Conservation (phyloP, 1,139 yeast species). For the Candida sp. region DNA sequence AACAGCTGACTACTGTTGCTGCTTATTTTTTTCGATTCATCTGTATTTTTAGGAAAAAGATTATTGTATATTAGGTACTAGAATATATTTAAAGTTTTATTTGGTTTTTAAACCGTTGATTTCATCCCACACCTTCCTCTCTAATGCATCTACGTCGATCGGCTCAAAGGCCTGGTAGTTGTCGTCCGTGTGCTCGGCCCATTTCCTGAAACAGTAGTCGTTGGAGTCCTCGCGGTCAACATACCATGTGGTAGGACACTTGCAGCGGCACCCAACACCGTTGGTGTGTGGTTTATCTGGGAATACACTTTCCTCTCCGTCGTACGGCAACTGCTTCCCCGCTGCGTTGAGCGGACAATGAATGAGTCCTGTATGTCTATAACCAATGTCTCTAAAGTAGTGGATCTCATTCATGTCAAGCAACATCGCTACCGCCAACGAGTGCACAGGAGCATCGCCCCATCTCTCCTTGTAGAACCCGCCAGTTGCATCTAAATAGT, state of each 20-base stretch:
- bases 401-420: constrained; percentile 72
- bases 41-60: constrained; percentile 2
- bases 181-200: constrained; percentile 52
- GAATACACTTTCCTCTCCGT: constrained; percentile 29
- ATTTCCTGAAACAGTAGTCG: constrained; percentile 57
- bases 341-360: constrained; percentile 83
- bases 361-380: constrained; percentile 73
- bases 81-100: neutral
- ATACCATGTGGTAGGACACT: constrained; percentile 61
- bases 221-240: constrained; percentile 59
- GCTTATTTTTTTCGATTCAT: constrained; percentile 7
- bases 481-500: constrained; percentile 67
- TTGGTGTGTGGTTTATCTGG: constrained; percentile 48
- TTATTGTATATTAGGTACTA: constrained; percentile 4
- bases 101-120: constrained; percentile 19
- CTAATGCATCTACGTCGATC: constrained; percentile 39
- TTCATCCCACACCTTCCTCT: constrained; percentile 29
- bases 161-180: constrained; percentile 25
- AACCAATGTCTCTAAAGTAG: constrained; percentile 91
- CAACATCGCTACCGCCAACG: constrained; percentile 79
- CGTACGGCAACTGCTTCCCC: constrained; percentile 50
- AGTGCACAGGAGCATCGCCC: constrained; percentile 97
- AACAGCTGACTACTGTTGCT: constrained; percentile 10
- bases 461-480: constrained; percentile 91
- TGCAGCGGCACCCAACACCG: constrained; percentile 89